Conservation (phyloP, 805 yeast genomes). For the Schizosaccharomyces osmophilus region DNA sequence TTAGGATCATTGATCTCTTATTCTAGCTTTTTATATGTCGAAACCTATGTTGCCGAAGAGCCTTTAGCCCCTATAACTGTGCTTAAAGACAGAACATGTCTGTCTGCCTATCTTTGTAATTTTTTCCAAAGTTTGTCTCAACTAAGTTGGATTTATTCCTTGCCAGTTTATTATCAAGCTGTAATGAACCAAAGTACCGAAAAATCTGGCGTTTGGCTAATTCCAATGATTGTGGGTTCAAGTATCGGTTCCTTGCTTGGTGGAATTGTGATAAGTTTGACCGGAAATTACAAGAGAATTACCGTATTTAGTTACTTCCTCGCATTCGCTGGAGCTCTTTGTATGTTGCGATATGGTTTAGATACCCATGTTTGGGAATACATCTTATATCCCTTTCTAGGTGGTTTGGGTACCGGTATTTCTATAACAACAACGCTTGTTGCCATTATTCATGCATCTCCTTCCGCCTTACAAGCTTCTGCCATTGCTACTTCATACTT, state of each 20-base stretch:
- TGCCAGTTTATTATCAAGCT: slow-evolving; percentile 43
- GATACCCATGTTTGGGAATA: neutral
- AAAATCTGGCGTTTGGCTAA: slow-evolving; percentile 27
- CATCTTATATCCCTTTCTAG: slow-evolving; percentile 15
- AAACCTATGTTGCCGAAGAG: slow-evolving; percentile 26
- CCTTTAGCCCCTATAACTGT: slow-evolving; percentile 44
- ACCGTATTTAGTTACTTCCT: slow-evolving; percentile 5
- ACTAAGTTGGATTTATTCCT: slow-evolving; percentile 36
- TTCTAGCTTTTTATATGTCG: slow-evolving; percentile 26
- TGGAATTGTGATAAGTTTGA: slow-evolving; percentile 38
- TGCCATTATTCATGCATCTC: slow-evolving; percentile 41
- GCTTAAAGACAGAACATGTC: slow-evolving; percentile 31
- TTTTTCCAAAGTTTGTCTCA: slow-evolving; percentile 51
- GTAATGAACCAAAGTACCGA: slow-evolving; percentile 30
- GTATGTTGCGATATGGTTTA: neutral
- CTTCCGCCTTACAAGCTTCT: slow-evolving; percentile 34
- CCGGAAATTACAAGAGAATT: slow-evolving; percentile 21
- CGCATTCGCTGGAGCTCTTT: neutral
- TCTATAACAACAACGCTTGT: slow-evolving; percentile 33
- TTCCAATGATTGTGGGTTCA: slow-evolving; percentile 37
- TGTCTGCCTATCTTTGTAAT: slow-evolving; percentile 40
- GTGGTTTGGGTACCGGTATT: slow-evolving; percentile 32
- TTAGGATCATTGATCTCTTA: slow-evolving; percentile 14
- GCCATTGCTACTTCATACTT: slow-evolving; percentile 57
- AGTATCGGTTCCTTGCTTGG: slow-evolving; percentile 41